phyloP scores from a whole-genome alignment of 345 rosid genomes.

The Excoecaria agallocha region DNA sequence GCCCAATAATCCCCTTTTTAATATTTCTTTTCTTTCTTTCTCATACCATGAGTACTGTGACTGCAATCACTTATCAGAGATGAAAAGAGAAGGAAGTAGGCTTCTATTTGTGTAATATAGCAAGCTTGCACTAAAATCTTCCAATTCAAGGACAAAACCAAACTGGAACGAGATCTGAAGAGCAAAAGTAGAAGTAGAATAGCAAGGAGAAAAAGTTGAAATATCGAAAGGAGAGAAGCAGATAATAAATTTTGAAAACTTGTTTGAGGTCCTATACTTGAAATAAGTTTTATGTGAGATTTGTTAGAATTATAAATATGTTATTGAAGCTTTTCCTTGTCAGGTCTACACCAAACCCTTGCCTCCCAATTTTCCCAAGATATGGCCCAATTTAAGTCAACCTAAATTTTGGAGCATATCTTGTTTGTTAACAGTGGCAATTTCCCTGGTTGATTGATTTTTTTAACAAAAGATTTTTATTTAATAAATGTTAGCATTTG shows the following conservation, averaged over 20 bases:
- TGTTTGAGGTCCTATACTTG: neutral
- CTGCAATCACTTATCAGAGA: neutral
- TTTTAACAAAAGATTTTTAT: neutral
- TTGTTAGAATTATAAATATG: neutral
- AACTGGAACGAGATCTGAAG: neutral
- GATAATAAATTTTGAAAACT: neutral
- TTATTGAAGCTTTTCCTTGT: neutral
- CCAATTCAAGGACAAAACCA: neutral
- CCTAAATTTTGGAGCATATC: neutral
- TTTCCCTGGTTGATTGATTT: too few species aligned
- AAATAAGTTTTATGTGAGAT: neutral
- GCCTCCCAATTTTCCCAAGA: too few species aligned
- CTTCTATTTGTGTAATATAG: neutral
- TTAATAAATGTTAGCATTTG: neutral
- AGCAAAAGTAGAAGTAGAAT: neutral
- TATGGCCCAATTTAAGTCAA: neutral
- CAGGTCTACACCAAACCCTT: neutral
- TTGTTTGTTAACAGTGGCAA: too few species aligned
- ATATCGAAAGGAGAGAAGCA: neutral
- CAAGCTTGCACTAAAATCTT: neutral
- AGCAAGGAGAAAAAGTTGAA: neutral
- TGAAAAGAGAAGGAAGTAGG: neutral
- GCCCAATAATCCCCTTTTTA: slow-evolving; percentile 4
- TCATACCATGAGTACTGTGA: neutral
- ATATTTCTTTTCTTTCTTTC: slow-evolving; percentile 5